Conservation (phyloP, 768 basidiomycete genomes). For the Termitomyces sp. region DNA sequence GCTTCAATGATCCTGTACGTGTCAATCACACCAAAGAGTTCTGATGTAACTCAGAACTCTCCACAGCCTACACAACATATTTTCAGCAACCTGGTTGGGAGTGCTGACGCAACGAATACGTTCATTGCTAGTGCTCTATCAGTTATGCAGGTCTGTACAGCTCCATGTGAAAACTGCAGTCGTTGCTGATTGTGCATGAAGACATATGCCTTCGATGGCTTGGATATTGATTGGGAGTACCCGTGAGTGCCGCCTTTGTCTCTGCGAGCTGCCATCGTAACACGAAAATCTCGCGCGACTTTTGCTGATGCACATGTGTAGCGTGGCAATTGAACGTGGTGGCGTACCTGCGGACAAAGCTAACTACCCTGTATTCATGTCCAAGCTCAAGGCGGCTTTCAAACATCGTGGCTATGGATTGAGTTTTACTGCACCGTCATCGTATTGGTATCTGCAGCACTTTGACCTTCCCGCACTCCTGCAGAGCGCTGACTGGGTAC, state of each 20-base stretch:
- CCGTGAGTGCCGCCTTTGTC: background rate
- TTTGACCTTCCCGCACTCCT: background rate
- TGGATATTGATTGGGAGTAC: constrained; percentile 4
- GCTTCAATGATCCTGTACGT: constrained; percentile 3
- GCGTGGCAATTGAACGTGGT: background rate
- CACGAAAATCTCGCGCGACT: background rate
- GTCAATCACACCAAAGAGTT: background rate
- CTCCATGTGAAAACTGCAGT: background rate
- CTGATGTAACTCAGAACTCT: background rate
- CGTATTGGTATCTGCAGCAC: constrained; percentile 2
- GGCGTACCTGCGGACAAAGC: background rate
- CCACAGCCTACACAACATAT: constrained; percentile 2
- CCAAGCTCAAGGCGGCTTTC: background rate
- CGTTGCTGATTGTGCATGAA: background rate
- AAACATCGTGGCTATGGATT: background rate
- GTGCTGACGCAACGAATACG: background rate
- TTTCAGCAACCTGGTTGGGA: constrained; percentile 1
- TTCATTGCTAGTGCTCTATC: constrained; percentile 2
- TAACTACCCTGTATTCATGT: background rate
- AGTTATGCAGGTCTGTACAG: background rate
- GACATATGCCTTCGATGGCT: background rate
- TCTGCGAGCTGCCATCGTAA: background rate
- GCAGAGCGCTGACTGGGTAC: background rate
- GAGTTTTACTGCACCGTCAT: background rate
- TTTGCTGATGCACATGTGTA: background rate